Conservation (phyloP, 2,329 filamentous ascomycete genomes). For the Coniochaeta pulveracea region DNA sequence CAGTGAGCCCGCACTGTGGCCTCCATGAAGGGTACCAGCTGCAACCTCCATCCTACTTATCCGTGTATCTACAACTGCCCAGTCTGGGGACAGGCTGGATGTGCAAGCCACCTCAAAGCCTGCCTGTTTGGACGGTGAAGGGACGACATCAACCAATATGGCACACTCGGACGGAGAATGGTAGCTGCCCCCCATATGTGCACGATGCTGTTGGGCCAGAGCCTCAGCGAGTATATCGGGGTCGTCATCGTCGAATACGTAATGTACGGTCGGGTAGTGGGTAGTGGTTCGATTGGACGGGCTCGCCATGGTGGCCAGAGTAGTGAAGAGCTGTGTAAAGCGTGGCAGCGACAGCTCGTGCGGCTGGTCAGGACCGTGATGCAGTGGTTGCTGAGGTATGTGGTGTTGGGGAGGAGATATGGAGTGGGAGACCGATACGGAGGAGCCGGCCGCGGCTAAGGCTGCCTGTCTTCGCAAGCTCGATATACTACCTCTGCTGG, state of each 20-base stretch:
- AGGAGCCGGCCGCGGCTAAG: conserved; percentile 7
- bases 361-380: conserved; percentile 9
- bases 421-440: conserved; percentile 3
- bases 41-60: conserved; percentile 29
- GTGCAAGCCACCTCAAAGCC: conserved; percentile 51
- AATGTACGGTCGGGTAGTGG: conserved; percentile 78
- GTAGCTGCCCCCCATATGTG: conserved; percentile 5
- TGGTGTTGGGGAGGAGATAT: conserved; percentile 3
- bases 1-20: conserved; percentile 25
- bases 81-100: conserved; percentile 62
- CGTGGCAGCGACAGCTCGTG: conserved; percentile 28
- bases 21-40: conserved; percentile 12
- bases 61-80: conserved; percentile 44
- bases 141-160: conserved; percentile 43
- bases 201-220: conserved; percentile 32
- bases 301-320: conserved; percentile 66
- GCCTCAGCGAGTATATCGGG: conserved; percentile 62
- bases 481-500: conserved; percentile 12
- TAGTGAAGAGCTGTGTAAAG: conserved; percentile 75
- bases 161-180: conserved; percentile 26
- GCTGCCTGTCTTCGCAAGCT: conserved; percentile 13
- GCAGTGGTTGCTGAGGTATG: conserved; percentile 6
- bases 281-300: conserved; percentile 40
- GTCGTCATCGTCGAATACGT: conserved; percentile 90
- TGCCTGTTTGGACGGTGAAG: conserved; percentile 15